These are phyloP conservation scores for Plenodomus lindquistii DNA, from an alignment of 2,329 filamentous ascomycete genomes.

Conservation along the genomic window DNA sequence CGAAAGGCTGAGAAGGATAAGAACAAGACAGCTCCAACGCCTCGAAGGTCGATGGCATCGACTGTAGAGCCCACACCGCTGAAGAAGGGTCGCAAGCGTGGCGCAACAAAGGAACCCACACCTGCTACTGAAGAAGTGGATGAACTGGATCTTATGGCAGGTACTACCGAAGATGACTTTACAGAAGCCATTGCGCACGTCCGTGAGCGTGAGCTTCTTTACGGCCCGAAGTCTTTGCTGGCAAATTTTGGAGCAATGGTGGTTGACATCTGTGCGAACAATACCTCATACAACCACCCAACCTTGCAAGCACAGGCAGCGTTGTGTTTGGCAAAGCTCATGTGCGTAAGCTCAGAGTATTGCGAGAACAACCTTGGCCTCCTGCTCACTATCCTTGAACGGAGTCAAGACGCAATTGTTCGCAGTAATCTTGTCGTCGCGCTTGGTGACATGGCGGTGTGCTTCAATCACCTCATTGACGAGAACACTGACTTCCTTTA, in stretches of 20 bases:
- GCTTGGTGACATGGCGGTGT: slow-evolving; percentile 97
- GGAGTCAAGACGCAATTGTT: slow-evolving; percentile 87
- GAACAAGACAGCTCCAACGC: slow-evolving; percentile 44
- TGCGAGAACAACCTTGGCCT: slow-evolving; percentile 91
- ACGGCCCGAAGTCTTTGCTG: slow-evolving; percentile 81
- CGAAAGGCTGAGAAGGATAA: slow-evolving; percentile 90
- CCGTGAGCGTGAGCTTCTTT: slow-evolving; percentile 80
- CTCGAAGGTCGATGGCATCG: slow-evolving; percentile 37
- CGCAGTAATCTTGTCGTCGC: slow-evolving; percentile 96
- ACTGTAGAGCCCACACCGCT: slow-evolving; percentile 34
- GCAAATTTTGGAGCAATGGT: slow-evolving; percentile 89
- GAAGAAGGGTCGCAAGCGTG: slow-evolving; percentile 49
- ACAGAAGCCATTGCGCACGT: slow-evolving; percentile 85
- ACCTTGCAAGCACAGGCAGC: slow-evolving; percentile 92
- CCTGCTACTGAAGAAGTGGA: slow-evolving; percentile 68
- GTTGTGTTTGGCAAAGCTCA: slow-evolving; percentile 92
- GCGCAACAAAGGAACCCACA: slow-evolving; percentile 47
- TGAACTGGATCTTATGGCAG: slow-evolving; percentile 93
- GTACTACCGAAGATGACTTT: slow-evolving; percentile 93
- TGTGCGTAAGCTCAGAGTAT: slow-evolving; percentile 97
- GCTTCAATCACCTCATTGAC: slow-evolving; percentile 98
- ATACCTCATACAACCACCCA: slow-evolving; percentile 86
- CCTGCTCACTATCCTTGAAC: slow-evolving; percentile 96
- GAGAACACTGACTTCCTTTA: slow-evolving; percentile 99
- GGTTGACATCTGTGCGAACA: slow-evolving; percentile 87